These are phyloP conservation scores for Termitomyces sp. DNA, from an alignment of 768 basidiomycete species.

Conservation along the genomic window DNA sequence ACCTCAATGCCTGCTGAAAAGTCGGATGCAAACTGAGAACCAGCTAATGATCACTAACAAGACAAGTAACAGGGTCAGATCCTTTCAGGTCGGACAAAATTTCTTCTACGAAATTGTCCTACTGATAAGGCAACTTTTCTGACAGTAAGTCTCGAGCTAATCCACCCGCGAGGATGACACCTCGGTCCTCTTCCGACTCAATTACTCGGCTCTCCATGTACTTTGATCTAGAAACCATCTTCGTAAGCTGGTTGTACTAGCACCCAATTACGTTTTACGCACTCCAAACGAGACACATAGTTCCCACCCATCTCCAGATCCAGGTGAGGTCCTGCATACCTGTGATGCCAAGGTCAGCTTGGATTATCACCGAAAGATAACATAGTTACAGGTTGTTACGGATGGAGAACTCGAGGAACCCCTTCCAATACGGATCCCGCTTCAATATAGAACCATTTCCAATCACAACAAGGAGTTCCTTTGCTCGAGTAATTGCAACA, in stretches of 20 bases:
- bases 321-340: slow-evolving; percentile 40
- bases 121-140: background rate
- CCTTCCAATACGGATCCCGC: slow-evolving; percentile 46
- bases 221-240: slow-evolving; percentile 13
- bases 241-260: background rate
- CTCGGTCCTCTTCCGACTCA: slow-evolving; percentile 25
- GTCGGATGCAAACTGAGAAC: no score
- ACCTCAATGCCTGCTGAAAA: no score
- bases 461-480: slow-evolving; percentile 43
- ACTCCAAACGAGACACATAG: slow-evolving; percentile 45
- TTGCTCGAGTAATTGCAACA: slow-evolving; percentile 50
- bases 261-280: slow-evolving; percentile 10
- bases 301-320: slow-evolving; percentile 40
- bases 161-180: slow-evolving; percentile 26
- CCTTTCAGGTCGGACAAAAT: background rate
- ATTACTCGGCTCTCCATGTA: slow-evolving; percentile 13
- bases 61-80: background rate
- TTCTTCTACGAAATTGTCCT: background rate
- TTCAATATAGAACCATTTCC: slow-evolving; percentile 38
- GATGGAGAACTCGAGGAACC: slow-evolving; percentile 40
- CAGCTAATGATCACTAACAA: background rate
- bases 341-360: slow-evolving; percentile 13
- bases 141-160: slow-evolving; percentile 27
- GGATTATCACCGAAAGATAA: background rate
- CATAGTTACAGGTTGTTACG: slow-evolving; percentile 39